Conservation (phyloP, 768 basidiomycete genomes). For the Paxillus rubicundulus region DNA sequence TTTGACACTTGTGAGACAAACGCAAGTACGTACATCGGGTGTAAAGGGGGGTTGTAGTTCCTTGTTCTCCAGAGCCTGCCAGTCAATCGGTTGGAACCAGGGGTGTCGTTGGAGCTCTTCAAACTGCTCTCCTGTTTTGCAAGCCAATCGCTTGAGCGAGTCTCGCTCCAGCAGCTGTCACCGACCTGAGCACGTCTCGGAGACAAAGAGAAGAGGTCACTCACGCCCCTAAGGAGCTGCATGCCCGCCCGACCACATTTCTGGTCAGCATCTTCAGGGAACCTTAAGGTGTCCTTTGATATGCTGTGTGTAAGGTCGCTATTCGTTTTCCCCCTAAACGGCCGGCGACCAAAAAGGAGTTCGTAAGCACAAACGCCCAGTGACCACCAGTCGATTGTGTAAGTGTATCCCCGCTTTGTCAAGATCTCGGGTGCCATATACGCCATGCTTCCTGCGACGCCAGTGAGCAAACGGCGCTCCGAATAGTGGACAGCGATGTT, state of each 20-base stretch:
- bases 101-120: slow-evolving; percentile 75
- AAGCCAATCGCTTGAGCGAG: slow-evolving; percentile 74
- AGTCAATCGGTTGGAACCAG: slow-evolving; percentile 90
- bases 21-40: slow-evolving; percentile 65
- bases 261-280: slow-evolving; percentile 86
- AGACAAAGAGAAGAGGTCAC: slow-evolving; percentile 27
- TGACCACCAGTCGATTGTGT: slow-evolving; percentile 96
- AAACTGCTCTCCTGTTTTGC: slow-evolving; percentile 76
- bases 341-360: slow-evolving; percentile 85
- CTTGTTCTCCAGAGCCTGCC: slow-evolving; percentile 82
- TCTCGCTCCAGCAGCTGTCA: slow-evolving; percentile 85
- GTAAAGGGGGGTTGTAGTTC: slow-evolving; percentile 77
- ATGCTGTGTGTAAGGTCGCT: slow-evolving; percentile 91
- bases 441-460: slow-evolving; percentile 97
- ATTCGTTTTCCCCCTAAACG: slow-evolving; percentile 93
- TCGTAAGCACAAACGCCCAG: slow-evolving; percentile 93
- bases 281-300: slow-evolving; percentile 78
- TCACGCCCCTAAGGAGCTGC: slow-evolving; percentile 75
- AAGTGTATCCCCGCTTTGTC: slow-evolving; percentile 90
- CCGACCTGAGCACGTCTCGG: slow-evolving; percentile 10
- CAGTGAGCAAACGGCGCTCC: slow-evolving; percentile 78
- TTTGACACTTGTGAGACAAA: slow-evolving; percentile 5
- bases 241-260: slow-evolving; percentile 77
- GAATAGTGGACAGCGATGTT: slow-evolving; percentile 98
- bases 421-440: slow-evolving; percentile 97